Percentiles rank a stretch among this genome's conserved stretches.
phyloP scores from a whole-genome alignment of 257 asterid species.

The Petunia secreta region DNA sequence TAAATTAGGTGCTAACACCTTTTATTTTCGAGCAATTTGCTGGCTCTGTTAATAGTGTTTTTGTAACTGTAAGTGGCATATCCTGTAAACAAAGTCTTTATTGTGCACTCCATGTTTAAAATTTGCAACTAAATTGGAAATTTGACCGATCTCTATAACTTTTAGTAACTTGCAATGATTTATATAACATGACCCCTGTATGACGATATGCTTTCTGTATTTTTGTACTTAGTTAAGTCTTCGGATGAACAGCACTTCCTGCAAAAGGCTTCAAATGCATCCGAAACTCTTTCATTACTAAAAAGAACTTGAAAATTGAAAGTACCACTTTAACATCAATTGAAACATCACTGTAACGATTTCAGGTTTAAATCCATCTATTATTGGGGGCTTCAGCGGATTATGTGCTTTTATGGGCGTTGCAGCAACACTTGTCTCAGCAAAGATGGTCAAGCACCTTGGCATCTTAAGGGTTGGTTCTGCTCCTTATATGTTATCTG shows the following conservation, averaged over 20 bases:
- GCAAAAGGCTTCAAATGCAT: conserved; percentile 14
- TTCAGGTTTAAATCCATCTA: conserved; percentile 89
- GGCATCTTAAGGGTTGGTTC: conserved; percentile 73
- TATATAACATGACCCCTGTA: neutral
- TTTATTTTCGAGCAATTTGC: neutral
- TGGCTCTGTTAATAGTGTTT: neutral
- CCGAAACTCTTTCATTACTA: neutral
- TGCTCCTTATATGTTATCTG: conserved; percentile 17
- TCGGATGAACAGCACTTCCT: neutral
- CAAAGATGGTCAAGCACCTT: conserved; percentile 70
- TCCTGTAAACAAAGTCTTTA: neutral
- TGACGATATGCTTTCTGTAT: neutral
- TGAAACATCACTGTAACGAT: conserved; percentile 29
- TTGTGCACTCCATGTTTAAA: conserved; percentile 1
- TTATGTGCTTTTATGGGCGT: conserved; percentile 93
- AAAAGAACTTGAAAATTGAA: conserved; percentile 8
- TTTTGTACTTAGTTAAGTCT: neutral
- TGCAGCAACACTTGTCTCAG: conserved; percentile 86
- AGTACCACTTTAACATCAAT: conserved; percentile 16
- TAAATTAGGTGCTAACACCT: conserved; percentile 7
- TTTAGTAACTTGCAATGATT: conserved; percentile 3
- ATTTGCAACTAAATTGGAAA: neutral
- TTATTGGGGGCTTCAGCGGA: conserved; percentile 90
- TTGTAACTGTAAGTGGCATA: neutral
- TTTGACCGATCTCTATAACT: neutral